phyloP scores from a whole-genome alignment of 495 filamentous ascomycete genomes.

The Collariella sp. region DNA sequence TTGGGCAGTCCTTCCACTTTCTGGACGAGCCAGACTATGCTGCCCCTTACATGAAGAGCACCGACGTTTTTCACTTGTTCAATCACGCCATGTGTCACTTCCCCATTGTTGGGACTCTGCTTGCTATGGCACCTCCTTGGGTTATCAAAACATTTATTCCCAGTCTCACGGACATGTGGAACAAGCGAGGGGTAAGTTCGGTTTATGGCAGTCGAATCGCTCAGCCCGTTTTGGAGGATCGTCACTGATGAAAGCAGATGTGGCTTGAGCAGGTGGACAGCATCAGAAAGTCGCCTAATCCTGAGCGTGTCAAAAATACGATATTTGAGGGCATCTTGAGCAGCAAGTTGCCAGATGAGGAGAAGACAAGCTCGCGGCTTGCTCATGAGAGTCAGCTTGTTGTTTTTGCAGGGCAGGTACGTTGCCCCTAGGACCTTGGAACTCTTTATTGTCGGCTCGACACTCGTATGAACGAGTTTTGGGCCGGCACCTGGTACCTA shows the following conservation, averaged over 20 bases:
- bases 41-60: neutral
- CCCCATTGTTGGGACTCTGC: neutral
- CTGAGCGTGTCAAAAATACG: neutral
- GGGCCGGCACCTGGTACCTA: too few species aligned
- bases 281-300: neutral
- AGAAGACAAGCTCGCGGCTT: neutral
- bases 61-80: conserved; percentile 2
- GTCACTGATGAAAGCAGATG: neutral
- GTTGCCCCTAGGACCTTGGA: neutral
- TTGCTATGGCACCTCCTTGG: neutral
- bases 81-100: neutral
- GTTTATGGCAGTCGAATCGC: too few species aligned
- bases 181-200: neutral
- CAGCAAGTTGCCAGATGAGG: conserved; percentile 1
- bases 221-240: neutral
- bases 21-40: conserved; percentile 3
- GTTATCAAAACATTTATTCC: neutral
- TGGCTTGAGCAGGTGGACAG: conserved; percentile 1
- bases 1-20: conserved; percentile 5
- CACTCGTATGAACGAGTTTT: too few species aligned
- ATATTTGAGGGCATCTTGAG: conserved; percentile 9
- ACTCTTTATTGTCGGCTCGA: too few species aligned
- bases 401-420: conserved; percentile 5
- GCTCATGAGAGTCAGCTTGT: conserved; percentile 3
- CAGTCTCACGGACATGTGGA: neutral